phyloP scores from a whole-genome alignment of 345 rosid genomes.

The Psidium friedrichsthalianum region DNA sequence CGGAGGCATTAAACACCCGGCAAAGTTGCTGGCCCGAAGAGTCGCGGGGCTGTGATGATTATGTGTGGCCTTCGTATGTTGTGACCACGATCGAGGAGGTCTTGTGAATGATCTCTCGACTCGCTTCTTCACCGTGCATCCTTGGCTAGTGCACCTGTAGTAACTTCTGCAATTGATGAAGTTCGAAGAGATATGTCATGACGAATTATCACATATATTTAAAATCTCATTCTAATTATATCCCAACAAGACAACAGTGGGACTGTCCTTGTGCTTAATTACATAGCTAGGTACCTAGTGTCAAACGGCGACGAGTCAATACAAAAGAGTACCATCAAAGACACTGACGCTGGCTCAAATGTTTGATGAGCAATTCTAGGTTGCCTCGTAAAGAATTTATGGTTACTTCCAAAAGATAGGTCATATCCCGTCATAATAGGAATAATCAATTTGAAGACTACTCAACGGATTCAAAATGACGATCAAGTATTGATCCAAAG shows the following conservation, averaged over 20 bases:
- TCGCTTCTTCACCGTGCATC: slow-evolving; percentile 49
- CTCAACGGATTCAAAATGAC: not conserved
- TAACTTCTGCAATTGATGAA: slow-evolving; percentile 33
- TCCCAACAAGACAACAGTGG: not conserved
- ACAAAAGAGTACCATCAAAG: not conserved
- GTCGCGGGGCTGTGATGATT: slow-evolving; percentile 35
- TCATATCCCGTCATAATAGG: not conserved
- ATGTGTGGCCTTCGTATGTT: slow-evolving; percentile 62
- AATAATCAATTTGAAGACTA: not conserved
- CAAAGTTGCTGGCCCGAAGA: slow-evolving; percentile 22
- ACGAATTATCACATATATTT: not conserved
- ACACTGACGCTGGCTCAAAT: not conserved
- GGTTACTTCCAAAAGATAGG: not conserved
- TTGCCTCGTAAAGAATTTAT: not conserved
- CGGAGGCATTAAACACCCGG: slow-evolving; percentile 17
- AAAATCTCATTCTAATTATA: not conserved
- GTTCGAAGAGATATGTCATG: not conserved
- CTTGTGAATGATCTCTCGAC: slow-evolving; percentile 53
- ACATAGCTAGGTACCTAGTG: not conserved
- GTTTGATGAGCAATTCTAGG: not conserved
- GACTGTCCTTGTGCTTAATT: not conserved
- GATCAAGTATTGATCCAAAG: not conserved
- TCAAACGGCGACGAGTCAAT: no score
- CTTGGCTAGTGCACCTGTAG: slow-evolving; percentile 52
- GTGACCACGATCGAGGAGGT: slow-evolving; percentile 45